Conservation (phyloP, 1,139 yeast genomes). For the Hanseniaspora gamundiae region DNA sequence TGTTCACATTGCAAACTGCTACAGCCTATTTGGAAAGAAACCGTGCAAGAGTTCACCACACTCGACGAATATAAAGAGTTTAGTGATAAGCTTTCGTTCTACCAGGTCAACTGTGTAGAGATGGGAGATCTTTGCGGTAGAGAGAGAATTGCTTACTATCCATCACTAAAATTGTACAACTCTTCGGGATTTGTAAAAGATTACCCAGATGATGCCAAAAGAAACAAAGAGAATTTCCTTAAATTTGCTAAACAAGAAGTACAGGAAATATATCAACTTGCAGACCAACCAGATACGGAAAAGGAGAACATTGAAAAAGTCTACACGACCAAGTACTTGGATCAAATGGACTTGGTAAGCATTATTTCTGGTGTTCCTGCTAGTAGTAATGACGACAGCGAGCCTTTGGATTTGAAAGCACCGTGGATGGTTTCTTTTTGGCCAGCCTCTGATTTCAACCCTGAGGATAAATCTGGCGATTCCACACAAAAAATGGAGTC, state of each 20-base stretch:
- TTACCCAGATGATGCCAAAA: conserved; percentile 34
- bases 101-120: conserved; percentile 61
- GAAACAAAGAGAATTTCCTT: conserved; percentile 37
- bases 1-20: conserved; percentile 58
- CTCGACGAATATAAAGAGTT: conserved; percentile 11
- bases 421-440: conserved; percentile 54
- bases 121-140: conserved; percentile 60
- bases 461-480: conserved; percentile 21
- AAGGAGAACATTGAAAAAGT: not conserved
- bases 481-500: conserved; percentile 17
- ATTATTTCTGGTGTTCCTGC: conserved; percentile 25
- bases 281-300: not conserved
- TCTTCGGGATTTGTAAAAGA: conserved; percentile 33
- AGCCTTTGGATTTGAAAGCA: conserved; percentile 9
- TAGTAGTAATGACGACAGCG: conserved; percentile 29
- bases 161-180: conserved; percentile 48
- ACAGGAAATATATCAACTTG: conserved; percentile 31
- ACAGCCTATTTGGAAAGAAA: conserved; percentile 53
- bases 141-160: conserved; percentile 46
- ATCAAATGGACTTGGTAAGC: conserved; percentile 28
- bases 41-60: conserved; percentile 33
- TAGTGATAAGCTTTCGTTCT: conserved; percentile 37
- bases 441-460: conserved; percentile 36
- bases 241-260: conserved; percentile 43
- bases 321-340: conserved; percentile 8